Percentiles rank a stretch among this genome's conserved stretches.
phyloP scores from a whole-genome alignment of 768 basidiomycete species.

The Daedaleopsis nitida region DNA sequence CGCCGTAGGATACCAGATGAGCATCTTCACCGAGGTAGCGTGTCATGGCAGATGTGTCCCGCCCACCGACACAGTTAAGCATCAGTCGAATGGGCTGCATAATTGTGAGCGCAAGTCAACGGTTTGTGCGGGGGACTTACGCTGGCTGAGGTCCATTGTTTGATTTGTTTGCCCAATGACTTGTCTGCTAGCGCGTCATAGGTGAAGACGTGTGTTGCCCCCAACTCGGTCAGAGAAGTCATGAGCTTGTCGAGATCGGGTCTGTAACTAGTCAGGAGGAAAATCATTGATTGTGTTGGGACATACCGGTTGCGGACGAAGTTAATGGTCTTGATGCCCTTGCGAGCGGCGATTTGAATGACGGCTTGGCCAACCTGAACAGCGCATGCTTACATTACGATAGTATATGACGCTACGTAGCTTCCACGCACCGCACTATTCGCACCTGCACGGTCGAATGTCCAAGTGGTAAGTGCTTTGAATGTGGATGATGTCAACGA shows the following conservation, averaged over 20 bases:
- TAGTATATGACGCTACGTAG: neutral
- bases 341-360: conserved; percentile 79
- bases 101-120: neutral
- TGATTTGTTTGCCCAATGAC: conserved; percentile 51
- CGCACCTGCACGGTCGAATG: conserved; percentile 19
- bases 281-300: neutral
- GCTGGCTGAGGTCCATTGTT: conserved; percentile 65
- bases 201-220: conserved; percentile 76
- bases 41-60: conserved; percentile 68
- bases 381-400: neutral
- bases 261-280: neutral
- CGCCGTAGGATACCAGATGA: conserved; percentile 85
- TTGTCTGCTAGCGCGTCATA: conserved; percentile 74
- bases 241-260: conserved; percentile 56
- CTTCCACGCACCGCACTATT: conserved; percentile 68
- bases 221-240: conserved; percentile 54
- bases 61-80: conserved; percentile 67
- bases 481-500: neutral
- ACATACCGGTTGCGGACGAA: conserved; percentile 70
- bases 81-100: conserved; percentile 46
- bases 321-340: conserved; percentile 77
- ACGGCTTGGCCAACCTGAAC: conserved; percentile 72
- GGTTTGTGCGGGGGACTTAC: conserved; percentile 34
- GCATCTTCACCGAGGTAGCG: conserved; percentile 65
- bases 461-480: neutral